Conservation (phyloP, 2,329 filamentous ascomycete species). For the Epichloe festucae region DNA sequence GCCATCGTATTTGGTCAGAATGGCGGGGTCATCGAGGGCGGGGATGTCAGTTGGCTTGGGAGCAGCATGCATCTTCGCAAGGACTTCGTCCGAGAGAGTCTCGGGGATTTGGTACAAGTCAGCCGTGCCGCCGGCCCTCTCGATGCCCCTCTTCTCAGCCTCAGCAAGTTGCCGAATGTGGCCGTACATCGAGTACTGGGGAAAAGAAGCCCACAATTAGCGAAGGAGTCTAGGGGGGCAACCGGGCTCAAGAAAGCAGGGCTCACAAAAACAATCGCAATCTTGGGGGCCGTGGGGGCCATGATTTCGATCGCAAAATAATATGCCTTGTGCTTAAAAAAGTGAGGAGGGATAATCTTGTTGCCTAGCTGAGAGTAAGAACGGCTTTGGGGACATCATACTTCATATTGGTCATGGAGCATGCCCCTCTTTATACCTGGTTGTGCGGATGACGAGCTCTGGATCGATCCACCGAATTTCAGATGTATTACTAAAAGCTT, state of each 20-base stretch:
- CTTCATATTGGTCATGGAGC: too few relatives aligned
- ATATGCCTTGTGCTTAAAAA: too few relatives aligned
- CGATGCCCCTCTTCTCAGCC: slow-evolving; percentile 82
- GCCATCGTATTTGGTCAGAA: slow-evolving; percentile 66
- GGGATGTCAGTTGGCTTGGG: slow-evolving; percentile 57
- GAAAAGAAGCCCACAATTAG: not conserved
- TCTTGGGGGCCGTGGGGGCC: slow-evolving; percentile 87
- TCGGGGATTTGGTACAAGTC: slow-evolving; percentile 82
- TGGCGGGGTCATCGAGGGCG: slow-evolving; percentile 41
- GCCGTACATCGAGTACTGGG: slow-evolving; percentile 85
- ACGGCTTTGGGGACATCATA: too few relatives aligned
- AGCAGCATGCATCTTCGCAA: slow-evolving; percentile 83
- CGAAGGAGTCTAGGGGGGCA: too few relatives aligned
- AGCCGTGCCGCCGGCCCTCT: slow-evolving; percentile 69
- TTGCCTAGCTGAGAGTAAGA: too few relatives aligned
- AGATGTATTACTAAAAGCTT: slow-evolving; percentile 2
- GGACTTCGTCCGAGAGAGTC: slow-evolving; percentile 73
- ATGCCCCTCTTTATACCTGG: too few relatives aligned
- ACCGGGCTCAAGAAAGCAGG: slow-evolving; percentile 1
- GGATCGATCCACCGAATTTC: not conserved
- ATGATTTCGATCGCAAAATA: slow-evolving; percentile 34
- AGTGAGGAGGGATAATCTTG: too few relatives aligned
- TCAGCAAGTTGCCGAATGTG: slow-evolving; percentile 76
- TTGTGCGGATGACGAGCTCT: not conserved
- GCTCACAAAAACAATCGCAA: slow-evolving; percentile 81